Evolutionary conservation across 306 rosid genomes (phyloP), one percentile per base, ranked within the genome.

Genomic region (Clitoria ternatea): DNA sequence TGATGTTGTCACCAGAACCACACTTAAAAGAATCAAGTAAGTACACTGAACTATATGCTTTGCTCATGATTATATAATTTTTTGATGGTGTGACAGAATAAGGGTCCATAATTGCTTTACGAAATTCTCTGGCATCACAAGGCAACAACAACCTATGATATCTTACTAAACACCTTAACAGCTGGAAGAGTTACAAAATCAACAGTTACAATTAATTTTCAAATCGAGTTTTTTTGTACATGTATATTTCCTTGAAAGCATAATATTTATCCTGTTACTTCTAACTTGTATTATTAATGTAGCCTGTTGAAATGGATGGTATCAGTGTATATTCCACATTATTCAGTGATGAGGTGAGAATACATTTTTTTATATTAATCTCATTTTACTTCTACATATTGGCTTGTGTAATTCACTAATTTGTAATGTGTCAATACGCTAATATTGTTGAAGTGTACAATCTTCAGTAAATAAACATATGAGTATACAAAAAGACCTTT

Each of bases 161-260:
- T 64, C 42, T 56, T 57, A 23, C 44, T 36, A 33, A 37, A 65
- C 64, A 59, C 59, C 29, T 60, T 82, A 69, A 54, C 83, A 93
- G 98, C 69, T 93, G 98, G 96, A 84, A 36, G 71, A 89, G 85
- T 84, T 93, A 93, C 91, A 93, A 93, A 80, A 93, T 93, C 83
- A 93, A 93, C 81, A n/a, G n/a, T n/a, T n/a, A n/a, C 53, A 42
- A 10, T 65, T 60, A 26, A 17, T 33, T 26, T 32, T 44, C 61
- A 9, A 52, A 23, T 77, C 19, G 39, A 32, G 18, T 23, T 65
- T 52, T 53, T 17, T 57, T 47, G 18, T 36, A 39, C 17, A 4
- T 45, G 20, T 66, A 20, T 49, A 4, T 20, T 10, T 77, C 11
- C 20, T 48, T 49, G 53, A 53, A 43, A 14, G 40, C 27, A 23